Percentiles rank a stretch among this genome's conserved stretches.
Conservation (phyloP, 495 filamentous ascomycete species). For the Zalerion maritima region DNA sequence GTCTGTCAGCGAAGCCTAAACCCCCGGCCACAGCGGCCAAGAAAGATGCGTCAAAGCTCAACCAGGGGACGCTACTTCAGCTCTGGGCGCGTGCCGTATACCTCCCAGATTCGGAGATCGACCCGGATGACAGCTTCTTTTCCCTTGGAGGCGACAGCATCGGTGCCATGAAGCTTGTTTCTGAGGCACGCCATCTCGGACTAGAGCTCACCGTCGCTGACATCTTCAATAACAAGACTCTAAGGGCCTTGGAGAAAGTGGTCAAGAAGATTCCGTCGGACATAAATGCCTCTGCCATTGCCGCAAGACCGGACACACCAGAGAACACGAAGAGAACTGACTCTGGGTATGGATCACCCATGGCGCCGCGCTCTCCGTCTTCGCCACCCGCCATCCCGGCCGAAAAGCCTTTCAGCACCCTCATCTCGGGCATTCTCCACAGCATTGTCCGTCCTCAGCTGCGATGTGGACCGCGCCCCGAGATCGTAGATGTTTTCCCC, state of each 20-base stretch:
- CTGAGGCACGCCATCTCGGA: slow-evolving; percentile 36
- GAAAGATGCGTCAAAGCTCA: too few relatives aligned
- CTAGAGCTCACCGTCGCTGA: slow-evolving; percentile 39
- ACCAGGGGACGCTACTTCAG: slow-evolving; percentile 20
- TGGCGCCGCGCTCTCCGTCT: slow-evolving; percentile 15
- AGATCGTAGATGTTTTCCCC: slow-evolving; percentile 41
- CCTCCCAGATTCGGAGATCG: slow-evolving; percentile 25
- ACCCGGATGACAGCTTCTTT: slow-evolving; percentile 44
- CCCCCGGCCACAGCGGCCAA: too few relatives aligned
- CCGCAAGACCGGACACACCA: slow-evolving; percentile 1
- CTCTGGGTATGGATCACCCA: slow-evolving; percentile 13
- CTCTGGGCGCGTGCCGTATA: slow-evolving; percentile 22
- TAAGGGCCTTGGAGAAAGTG: slow-evolving; percentile 29
- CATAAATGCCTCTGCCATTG: slow-evolving; percentile 3
- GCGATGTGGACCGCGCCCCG: slow-evolving; percentile 28
- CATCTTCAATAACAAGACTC: slow-evolving; percentile 34
- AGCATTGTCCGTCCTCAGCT: slow-evolving; percentile 25
- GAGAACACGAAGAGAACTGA: slow-evolving; percentile 18
- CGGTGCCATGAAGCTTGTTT: slow-evolving; percentile 53
- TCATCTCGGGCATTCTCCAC: slow-evolving; percentile 14
- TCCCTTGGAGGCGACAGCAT: slow-evolving; percentile 56
- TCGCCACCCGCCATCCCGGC: slow-evolving; percentile 14
- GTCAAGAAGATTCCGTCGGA: slow-evolving; percentile 9
- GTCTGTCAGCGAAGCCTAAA: too few relatives aligned
- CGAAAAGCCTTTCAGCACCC: slow-evolving; percentile 5